Conservation (phyloP, 768 basidiomycete species). For the Lactarius sanguifluus region DNA sequence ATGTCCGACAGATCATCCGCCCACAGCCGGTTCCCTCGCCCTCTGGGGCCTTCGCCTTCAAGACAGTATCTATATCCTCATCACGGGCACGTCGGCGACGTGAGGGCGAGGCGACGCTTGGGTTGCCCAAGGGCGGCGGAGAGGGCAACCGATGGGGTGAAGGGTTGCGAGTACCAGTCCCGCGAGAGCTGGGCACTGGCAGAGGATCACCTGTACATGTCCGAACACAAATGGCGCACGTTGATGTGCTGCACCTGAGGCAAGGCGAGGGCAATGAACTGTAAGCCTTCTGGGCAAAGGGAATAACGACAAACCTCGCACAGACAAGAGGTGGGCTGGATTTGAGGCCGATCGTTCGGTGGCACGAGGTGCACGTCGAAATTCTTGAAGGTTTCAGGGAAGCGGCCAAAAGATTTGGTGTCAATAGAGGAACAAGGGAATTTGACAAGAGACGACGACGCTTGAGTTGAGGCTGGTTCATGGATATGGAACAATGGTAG, state of each 20-base stretch:
- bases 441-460: slow-evolving; percentile 22
- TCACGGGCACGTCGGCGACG: slow-evolving; percentile 22
- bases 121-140: slow-evolving; percentile 32
- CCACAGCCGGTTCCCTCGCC: slow-evolving; percentile 40
- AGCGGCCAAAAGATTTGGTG: neutral
- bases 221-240: slow-evolving; percentile 47
- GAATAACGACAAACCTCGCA: slow-evolving; percentile 12
- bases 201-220: slow-evolving; percentile 41
- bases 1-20: slow-evolving; percentile 44
- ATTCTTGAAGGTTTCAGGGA: slow-evolving; percentile 11
- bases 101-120: neutral
- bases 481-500: neutral
- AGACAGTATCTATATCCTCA: slow-evolving; percentile 9
- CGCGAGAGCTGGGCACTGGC: slow-evolving; percentile 35
- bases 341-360: slow-evolving; percentile 19
- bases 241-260: slow-evolving; percentile 41
- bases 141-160: slow-evolving; percentile 36
- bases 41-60: neutral
- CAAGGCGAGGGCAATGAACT: neutral
- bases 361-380: slow-evolving; percentile 17
- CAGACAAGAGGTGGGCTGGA: slow-evolving; percentile 18
- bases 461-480: slow-evolving; percentile 9
- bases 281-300: neutral
- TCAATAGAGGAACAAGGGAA: neutral
- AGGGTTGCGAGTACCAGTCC: slow-evolving; percentile 35